Evolutionary conservation across 345 rosid species (phyloP).

Genomic region (Populus davidiana): DNA sequence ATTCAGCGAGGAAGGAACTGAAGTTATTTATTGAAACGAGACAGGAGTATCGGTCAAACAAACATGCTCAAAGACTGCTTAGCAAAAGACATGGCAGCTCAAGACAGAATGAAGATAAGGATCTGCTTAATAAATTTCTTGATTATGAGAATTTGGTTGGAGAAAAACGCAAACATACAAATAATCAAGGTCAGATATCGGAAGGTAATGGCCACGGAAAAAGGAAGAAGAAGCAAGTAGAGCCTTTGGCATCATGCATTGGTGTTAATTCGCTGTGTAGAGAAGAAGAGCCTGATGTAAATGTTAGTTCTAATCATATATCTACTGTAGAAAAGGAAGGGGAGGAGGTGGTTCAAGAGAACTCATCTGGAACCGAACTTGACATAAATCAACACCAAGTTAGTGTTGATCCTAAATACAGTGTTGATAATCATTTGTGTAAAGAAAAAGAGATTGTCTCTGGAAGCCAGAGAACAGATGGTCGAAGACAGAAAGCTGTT

Average conservation of each 20-base stretch:
- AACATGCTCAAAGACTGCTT: conserved; percentile 8
- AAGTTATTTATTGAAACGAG: conserved; percentile 26
- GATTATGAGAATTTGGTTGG: conserved; percentile 16
- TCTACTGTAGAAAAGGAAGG: conserved; percentile 17
- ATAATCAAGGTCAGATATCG: conserved; percentile 4
- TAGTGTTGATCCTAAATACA: background rate
- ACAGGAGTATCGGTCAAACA: conserved; percentile 17
- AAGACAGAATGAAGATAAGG: conserved; percentile 17
- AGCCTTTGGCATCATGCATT: conserved; percentile 11
- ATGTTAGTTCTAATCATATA: background rate
- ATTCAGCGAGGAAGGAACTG: conserved; percentile 40
- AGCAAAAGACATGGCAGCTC: conserved; percentile 11
- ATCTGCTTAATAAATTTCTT: conserved; percentile 1
- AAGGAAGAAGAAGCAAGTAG: conserved; percentile 11
- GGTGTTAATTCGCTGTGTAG: conserved; percentile 1
- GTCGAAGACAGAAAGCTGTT: conserved; percentile 17
- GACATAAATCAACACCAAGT: conserved; percentile 24
- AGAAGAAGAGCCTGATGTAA: conserved; percentile 23
- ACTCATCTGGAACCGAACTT: conserved; percentile 5
- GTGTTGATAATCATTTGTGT: conserved; percentile 12
- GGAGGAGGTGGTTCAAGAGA: conserved; percentile 9
- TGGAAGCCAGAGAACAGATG: conserved; percentile 7
- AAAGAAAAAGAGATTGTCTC: conserved; percentile 4
- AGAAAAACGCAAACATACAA: conserved; percentile 8
- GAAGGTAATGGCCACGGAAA: conserved; percentile 1